Percentiles rank a stretch among this genome's conserved stretches.
These are phyloP conservation scores for Rubia yunnanensis DNA, from an alignment of 257 asterid species.

Conservation along the genomic window DNA sequence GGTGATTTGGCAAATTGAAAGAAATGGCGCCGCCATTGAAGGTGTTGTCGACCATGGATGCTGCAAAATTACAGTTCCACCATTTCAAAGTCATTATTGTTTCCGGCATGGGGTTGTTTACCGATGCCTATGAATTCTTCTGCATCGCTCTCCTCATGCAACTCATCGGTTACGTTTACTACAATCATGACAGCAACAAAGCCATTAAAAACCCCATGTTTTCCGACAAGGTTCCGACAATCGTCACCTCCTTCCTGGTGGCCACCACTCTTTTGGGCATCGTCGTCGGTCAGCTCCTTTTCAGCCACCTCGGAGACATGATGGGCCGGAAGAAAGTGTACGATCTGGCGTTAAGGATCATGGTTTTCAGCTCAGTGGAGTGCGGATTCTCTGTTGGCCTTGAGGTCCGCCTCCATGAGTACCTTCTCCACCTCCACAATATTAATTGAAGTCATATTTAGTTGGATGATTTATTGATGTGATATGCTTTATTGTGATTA, in stretches of 20 bases:
- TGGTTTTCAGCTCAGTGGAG: constrained; percentile 43
- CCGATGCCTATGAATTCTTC: constrained; percentile 54
- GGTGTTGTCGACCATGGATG: constrained; percentile 44
- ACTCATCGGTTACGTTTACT: constrained; percentile 42
- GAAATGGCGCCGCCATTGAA: constrained; percentile 28
- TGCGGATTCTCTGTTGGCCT: constrained; percentile 49
- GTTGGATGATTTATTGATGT: too few relatives aligned
- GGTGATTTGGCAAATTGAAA: not conserved
- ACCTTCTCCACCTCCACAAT: too few relatives aligned
- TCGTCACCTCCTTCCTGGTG: constrained; percentile 27
- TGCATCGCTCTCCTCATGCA: constrained; percentile 48
- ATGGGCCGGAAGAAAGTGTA: constrained; percentile 45
- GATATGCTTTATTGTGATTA: too few relatives aligned
- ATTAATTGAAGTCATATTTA: too few relatives aligned
- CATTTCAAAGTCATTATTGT: constrained; percentile 50
- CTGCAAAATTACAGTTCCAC: constrained; percentile 41
- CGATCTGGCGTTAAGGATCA: constrained; percentile 36
- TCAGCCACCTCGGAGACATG: constrained; percentile 45
- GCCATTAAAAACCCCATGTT: not conserved
- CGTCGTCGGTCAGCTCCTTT: constrained; percentile 34
- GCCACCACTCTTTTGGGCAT: constrained; percentile 43
- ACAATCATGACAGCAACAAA: not conserved
- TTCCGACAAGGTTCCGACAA: constrained; percentile 19
- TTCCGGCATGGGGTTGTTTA: constrained; percentile 58
- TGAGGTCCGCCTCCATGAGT: too few relatives aligned